phyloP scores from a whole-genome alignment of 2,329 filamentous ascomycete genomes.

The Trichoderma lentiforme region DNA sequence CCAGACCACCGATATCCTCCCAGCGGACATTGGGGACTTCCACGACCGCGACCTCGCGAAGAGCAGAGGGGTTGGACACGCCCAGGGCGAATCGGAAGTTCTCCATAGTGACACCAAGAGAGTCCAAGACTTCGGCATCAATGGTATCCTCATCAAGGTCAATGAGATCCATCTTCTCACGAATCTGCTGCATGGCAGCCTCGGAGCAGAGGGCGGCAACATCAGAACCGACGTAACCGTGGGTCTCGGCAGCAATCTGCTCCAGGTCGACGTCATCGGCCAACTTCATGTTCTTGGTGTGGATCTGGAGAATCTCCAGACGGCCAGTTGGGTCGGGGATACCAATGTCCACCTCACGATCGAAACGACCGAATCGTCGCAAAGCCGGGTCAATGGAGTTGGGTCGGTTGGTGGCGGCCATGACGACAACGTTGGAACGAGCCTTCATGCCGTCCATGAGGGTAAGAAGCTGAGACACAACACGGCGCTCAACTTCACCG shows the following conservation, averaged over 20 bases:
- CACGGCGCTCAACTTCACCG: conserved; percentile 96
- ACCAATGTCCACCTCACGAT: conserved; percentile 97
- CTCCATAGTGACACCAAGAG: conserved; percentile 97
- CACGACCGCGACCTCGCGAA: conserved; percentile 97
- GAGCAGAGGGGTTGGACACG: conserved; percentile 96
- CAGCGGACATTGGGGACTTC: conserved; percentile 99
- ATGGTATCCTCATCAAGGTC: conserved; percentile 99
- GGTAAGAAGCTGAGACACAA: conserved; percentile 94
- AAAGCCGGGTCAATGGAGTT: conserved; percentile 98
- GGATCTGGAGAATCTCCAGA: conserved; percentile 97
- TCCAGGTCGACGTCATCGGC: conserved; percentile 95
- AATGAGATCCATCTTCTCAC: conserved; percentile 99
- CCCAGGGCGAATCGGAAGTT: conserved; percentile 99
- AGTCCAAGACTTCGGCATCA: conserved; percentile 96
- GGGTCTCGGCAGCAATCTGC: conserved; percentile 93
- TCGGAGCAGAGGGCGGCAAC: conserved; percentile 97
- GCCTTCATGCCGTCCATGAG: conserved; percentile 99
- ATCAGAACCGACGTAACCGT: conserved; percentile 99
- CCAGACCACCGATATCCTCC: conserved; percentile 99
- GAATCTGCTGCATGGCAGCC: conserved; percentile 99
- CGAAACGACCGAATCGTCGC: conserved; percentile 96
- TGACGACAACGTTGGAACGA: conserved; percentile 95
- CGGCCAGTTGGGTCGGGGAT: conserved; percentile 97
- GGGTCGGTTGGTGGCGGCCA: conserved; percentile 97
- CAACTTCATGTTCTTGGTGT: conserved; percentile 99